Base-by-base conservation (phyloP, 75 land plant genomes). In the Cunninghamia lanceolata region DNA sequence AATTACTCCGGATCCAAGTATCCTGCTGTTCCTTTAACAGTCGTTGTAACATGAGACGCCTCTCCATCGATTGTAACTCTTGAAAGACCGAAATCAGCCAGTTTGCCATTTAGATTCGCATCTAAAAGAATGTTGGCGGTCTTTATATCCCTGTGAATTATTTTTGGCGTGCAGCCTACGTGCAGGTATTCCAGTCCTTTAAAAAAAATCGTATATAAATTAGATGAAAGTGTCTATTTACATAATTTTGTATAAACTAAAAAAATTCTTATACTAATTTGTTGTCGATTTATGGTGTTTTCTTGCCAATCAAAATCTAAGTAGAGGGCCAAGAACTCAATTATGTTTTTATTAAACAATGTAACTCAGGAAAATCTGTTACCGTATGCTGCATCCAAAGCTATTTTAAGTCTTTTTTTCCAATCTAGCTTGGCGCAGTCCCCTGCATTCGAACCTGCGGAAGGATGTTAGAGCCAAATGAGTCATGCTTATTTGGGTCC, bases 1-100 rank as follows among this genome's bases (percentile, higher is more conserved):
- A 63, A 30, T 86, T 91, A 88, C 88, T 90, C 78, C 4, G 88
- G 88, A 28, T 87, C 88, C 3, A 87, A 38, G 32, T 87, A 87
- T 68, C 88, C 88, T 6, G 53, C 16, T 0, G 88, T 87, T 42
- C 88, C 88, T 36, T 25, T 84, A 2, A 70, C 88, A 14, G 28
- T 11, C 0, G 85, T 87, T 3, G 86, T 83, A 10, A 83, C 42
- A 66, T 68, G 74, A 10, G 78, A 36, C 3, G 36, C 53, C 7
- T 75, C 82, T 13, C 25, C 76, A 2, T 54, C 45, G 0, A 83
- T 3, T 11, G 35, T 14, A 19, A 83, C 32, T 30, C 47, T 87
- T 1, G 86, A 84, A 46, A 87, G 74, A 25, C 88, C 87, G 36
- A 87, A 87, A 9, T 87, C 88, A 50, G 78, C 78, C 4, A 87